phyloP scores from a whole-genome alignment of 1,139 yeast species.

The Diutina ranongensis region DNA sequence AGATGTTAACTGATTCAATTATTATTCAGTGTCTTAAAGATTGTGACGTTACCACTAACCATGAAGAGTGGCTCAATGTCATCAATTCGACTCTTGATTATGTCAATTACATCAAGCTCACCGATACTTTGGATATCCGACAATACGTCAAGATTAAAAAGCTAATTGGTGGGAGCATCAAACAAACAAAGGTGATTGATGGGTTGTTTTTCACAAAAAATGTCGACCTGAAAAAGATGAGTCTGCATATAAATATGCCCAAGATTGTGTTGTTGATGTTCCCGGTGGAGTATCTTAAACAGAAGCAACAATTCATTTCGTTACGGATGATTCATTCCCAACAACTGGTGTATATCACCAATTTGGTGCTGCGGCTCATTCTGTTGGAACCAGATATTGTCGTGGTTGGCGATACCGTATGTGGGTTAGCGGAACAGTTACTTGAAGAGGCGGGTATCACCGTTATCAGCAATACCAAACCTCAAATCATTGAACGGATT shows the following conservation, averaged over 20 bases:
- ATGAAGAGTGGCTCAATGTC: constrained; percentile 28
- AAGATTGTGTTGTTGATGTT: constrained; percentile 75
- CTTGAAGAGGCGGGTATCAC: constrained; percentile 68
- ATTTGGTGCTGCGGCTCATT: constrained; percentile 67
- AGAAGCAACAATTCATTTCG: constrained; percentile 66
- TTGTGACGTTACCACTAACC: constrained; percentile 24
- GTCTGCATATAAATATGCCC: constrained; percentile 50
- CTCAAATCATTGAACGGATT: constrained; percentile 70
- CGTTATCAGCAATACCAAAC: constrained; percentile 71
- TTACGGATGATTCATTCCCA: constrained; percentile 80
- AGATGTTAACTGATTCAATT: constrained; percentile 22
- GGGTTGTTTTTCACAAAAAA: constrained; percentile 83
- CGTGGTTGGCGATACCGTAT: constrained; percentile 69
- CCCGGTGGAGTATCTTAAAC: constrained; percentile 75
- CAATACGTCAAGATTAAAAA: constrained; percentile 82
- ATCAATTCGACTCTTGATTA: constrained; percentile 17
- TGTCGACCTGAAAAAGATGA: constrained; percentile 76
- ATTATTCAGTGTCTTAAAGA: constrained; percentile 60
- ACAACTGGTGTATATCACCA: constrained; percentile 74
- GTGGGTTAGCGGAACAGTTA: constrained; percentile 69
- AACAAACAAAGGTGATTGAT: constrained; percentile 51
- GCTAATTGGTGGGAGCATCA: constrained; percentile 60
- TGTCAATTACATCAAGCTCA: constrained; percentile 24
- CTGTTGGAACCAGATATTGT: constrained; percentile 73
- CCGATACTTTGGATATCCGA: constrained; percentile 74